phyloP scores from a whole-genome alignment of 2,329 filamentous ascomycete species.

The Calycina herbarum region DNA sequence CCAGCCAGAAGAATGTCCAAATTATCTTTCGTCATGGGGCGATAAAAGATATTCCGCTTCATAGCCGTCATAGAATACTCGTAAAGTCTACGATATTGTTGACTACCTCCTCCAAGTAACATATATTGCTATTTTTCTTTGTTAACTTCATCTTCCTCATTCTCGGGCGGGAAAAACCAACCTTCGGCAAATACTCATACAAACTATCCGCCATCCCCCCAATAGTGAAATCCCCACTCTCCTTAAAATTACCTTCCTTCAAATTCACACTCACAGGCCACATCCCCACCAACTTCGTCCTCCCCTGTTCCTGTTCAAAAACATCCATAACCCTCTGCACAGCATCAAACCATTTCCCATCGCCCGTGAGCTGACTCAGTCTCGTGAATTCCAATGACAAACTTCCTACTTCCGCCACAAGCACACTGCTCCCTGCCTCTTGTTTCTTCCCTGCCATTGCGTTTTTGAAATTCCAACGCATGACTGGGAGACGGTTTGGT shows the following conservation, averaged over 20 bases:
- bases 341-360: conserved; percentile 61
- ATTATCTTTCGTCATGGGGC: conserved; percentile 45
- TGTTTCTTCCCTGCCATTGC: conserved; percentile 48
- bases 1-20: conserved; percentile 49
- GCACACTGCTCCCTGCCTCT: conserved; percentile 52
- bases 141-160: not conserved
- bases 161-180: conserved; percentile 32
- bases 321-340: conserved; percentile 55
- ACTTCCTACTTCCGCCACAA: conserved; percentile 57
- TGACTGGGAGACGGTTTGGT: conserved; percentile 7
- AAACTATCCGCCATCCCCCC: conserved; percentile 56
- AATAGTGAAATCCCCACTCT: conserved; percentile 48
- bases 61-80: conserved; percentile 44
- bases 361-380: conserved; percentile 59
- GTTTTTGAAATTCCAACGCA: conserved; percentile 6
- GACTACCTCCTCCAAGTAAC: conserved; percentile 29
- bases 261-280: conserved; percentile 56
- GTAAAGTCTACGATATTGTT: conserved; percentile 43
- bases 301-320: conserved; percentile 51
- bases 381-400: conserved; percentile 61
- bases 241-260: conserved; percentile 55
- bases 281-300: conserved; percentile 57
- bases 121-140: conserved; percentile 37
- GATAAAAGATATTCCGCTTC: conserved; percentile 44
- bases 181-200: conserved; percentile 64